These are phyloP conservation scores for Sphaerulina musiva DNA, from an alignment of 2,329 filamentous ascomycete species.

Conservation along the genomic window DNA sequence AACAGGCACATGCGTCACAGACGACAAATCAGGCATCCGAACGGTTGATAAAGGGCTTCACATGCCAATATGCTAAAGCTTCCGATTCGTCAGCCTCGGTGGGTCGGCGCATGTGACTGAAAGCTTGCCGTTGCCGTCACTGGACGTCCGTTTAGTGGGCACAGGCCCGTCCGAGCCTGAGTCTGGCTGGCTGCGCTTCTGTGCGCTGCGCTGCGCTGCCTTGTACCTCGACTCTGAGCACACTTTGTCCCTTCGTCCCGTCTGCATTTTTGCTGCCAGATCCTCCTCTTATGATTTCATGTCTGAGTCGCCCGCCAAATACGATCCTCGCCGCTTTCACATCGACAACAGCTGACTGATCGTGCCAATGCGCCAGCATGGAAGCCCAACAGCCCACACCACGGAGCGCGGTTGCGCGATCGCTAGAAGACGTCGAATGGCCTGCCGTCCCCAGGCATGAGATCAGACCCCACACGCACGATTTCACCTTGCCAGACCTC, in stretches of 20 bases:
- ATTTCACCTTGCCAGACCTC: slow-evolving; percentile 41
- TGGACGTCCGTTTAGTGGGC: too few relatives aligned
- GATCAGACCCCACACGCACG: slow-evolving; percentile 22
- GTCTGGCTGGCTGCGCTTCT: background rate
- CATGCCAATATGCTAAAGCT: background rate
- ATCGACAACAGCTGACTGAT: slow-evolving; percentile 21
- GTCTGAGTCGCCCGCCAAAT: slow-evolving; percentile 7
- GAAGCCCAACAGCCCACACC: slow-evolving; percentile 34
- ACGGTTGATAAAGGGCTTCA: background rate
- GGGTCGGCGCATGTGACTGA: background rate
- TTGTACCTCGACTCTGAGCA: background rate
- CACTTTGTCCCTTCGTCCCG: too few relatives aligned
- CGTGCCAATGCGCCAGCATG: slow-evolving; percentile 20
- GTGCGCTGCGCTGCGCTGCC: background rate
- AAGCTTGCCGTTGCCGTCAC: too few relatives aligned
- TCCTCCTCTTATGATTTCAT: slow-evolving; percentile 5
- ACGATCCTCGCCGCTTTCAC: slow-evolving; percentile 18
- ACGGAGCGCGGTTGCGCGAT: slow-evolving; percentile 38
- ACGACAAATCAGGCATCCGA: background rate
- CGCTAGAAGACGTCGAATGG: slow-evolving; percentile 26
- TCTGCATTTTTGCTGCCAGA: background rate
- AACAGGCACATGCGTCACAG: background rate
- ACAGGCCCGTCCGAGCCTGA: background rate
- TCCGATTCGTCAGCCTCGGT: background rate
- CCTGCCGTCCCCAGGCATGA: slow-evolving; percentile 16